phyloP scores from a whole-genome alignment of 179 eudicot genomes.

The Pouteria campechiana region DNA sequence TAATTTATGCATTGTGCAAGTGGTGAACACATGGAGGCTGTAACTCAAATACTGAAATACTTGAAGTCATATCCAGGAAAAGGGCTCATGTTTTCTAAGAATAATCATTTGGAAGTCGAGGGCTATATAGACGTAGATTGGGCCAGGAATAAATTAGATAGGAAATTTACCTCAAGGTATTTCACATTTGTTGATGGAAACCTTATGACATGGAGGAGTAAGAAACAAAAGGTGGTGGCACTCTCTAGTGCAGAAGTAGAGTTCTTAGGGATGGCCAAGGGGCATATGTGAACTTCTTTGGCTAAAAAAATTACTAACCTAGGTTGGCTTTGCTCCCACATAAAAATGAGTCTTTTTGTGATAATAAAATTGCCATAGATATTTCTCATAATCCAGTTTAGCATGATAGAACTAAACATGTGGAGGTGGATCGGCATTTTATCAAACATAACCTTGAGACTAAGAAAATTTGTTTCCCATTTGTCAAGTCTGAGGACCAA shows the following conservation, averaged over 20 bases:
- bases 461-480: no score
- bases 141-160: not conserved
- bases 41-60: not conserved
- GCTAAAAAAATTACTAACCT: not conserved
- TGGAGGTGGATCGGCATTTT: no score
- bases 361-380: not conserved
- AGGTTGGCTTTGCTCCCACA: not conserved
- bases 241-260: not conserved
- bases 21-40: not conserved
- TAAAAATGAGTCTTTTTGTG: not conserved
- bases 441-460: no score
- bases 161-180: slow-evolving; percentile 5
- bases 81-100: not conserved
- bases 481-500: no score
- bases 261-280: not conserved
- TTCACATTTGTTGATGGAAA: slow-evolving; percentile 2
- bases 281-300: not conserved
- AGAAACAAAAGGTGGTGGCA: not conserved
- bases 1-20: slow-evolving; percentile 5
- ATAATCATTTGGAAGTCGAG: not conserved
- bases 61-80: not conserved
- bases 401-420: no score
- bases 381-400: no score
- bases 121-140: not conserved
- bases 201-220: slow-evolving; percentile 1